A percentile compares a stretch with the other conserved stretches of the same genome.
These are phyloP conservation scores for Exophiala alcalophila DNA, from an alignment of 2,329 filamentous ascomycete genomes.

Conservation along the genomic window DNA sequence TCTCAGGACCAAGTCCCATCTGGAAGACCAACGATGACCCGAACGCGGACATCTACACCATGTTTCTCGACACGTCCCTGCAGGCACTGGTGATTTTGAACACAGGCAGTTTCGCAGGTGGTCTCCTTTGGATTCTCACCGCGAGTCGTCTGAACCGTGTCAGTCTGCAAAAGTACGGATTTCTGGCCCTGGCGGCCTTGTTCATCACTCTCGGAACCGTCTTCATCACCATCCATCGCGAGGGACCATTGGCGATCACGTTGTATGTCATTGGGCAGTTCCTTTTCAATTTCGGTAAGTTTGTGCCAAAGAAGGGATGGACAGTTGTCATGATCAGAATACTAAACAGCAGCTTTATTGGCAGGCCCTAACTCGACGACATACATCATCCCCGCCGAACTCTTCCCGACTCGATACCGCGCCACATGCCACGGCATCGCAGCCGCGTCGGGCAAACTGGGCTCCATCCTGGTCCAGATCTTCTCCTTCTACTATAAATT, in stretches of 20 bases:
- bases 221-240: conserved; percentile 40
- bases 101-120: conserved; percentile 44
- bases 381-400: conserved; percentile 53
- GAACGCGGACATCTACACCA: conserved; percentile 43
- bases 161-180: conserved; percentile 45
- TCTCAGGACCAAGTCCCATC: conserved; percentile 32
- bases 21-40: conserved; percentile 39
- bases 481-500: conserved; percentile 43
- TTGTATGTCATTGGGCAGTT: conserved; percentile 47
- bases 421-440: conserved; percentile 54
- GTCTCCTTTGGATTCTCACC: conserved; percentile 40
- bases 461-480: conserved; percentile 46
- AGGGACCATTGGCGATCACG: conserved; percentile 38
- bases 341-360: no score
- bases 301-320: no score
- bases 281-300: conserved; percentile 47
- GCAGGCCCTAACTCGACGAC: conserved; percentile 39
- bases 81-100: conserved; percentile 43
- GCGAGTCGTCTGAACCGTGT: conserved; percentile 43
- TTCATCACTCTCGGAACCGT: conserved; percentile 45
- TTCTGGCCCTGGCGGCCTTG: conserved; percentile 42
- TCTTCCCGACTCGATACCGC: conserved; percentile 56
- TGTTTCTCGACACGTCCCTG: conserved; percentile 40
- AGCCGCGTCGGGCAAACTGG: conserved; percentile 54
- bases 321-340: no score